phyloP scores from a whole-genome alignment of 2,329 filamentous ascomycete species.

The Fusarium praegraminearum region DNA sequence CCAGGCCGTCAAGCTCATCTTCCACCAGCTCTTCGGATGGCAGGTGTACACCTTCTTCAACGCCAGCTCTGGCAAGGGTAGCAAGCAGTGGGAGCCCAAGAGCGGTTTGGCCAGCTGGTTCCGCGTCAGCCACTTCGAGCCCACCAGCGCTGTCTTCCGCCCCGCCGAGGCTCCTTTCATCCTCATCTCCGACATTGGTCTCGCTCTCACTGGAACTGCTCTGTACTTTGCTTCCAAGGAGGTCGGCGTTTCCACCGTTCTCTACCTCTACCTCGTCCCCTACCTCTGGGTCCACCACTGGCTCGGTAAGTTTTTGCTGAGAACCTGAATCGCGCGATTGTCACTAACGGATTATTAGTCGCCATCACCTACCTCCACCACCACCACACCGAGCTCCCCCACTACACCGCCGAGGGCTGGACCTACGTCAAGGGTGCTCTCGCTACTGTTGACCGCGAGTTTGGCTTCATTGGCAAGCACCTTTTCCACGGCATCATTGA shows the following conservation, averaged over 20 bases:
- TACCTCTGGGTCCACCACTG: conserved; percentile 80
- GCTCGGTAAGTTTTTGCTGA: conserved; percentile 62
- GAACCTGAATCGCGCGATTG: background rate
- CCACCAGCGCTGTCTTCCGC: conserved; percentile 71
- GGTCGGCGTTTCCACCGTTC: conserved; percentile 68
- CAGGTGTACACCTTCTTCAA: conserved; percentile 73
- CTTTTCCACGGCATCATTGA: conserved; percentile 72
- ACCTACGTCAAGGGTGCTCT: conserved; percentile 71
- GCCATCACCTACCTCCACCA: conserved; percentile 83
- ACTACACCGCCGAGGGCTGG: conserved; percentile 64
- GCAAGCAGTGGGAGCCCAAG: conserved; percentile 58
- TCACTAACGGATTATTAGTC: conserved; percentile 56
- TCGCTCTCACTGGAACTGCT: conserved; percentile 62
- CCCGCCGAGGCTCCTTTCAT: conserved; percentile 68
- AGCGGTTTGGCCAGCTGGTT: conserved; percentile 53
- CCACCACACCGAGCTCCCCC: conserved; percentile 65
- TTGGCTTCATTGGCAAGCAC: conserved; percentile 71
- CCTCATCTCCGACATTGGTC: conserved; percentile 69
- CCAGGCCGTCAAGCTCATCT: conserved; percentile 65
- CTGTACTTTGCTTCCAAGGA: conserved; percentile 65
- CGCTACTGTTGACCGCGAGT: conserved; percentile 71
- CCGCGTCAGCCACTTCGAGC: conserved; percentile 69
- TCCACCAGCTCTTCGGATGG: conserved; percentile 75
- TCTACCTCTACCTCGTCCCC: conserved; percentile 71
- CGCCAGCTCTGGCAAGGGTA: conserved; percentile 61